phyloP scores from a whole-genome alignment of 495 filamentous ascomycete genomes.

The Astrothelium macrocarpum region DNA sequence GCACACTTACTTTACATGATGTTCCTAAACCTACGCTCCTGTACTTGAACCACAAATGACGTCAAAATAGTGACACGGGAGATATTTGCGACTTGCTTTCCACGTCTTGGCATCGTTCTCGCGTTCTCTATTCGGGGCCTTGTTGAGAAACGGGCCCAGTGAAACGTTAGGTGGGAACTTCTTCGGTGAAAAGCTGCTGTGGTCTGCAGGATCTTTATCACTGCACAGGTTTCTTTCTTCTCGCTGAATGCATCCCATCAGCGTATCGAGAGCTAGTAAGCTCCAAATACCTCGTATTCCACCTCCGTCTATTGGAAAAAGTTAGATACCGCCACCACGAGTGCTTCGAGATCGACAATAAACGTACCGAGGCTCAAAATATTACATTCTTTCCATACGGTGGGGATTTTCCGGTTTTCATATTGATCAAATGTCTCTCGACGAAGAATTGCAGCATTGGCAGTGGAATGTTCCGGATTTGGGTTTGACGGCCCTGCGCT shows the following conservation, averaged over 20 bases:
- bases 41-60: not conserved
- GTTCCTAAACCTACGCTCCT: not conserved
- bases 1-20: too few species aligned
- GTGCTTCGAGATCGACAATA: too few species aligned
- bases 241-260: not conserved
- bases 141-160: not conserved
- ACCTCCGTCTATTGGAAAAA: not conserved
- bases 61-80: not conserved
- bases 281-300: not conserved
- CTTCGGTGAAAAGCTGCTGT: not conserved
- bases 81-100: not conserved
- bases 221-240: not conserved
- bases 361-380: too few species aligned
- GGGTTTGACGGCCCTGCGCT: too few species aligned
- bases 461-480: too few species aligned
- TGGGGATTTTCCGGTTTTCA: too few species aligned
- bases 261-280: not conserved
- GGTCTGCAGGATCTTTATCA: not conserved
- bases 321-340: too few species aligned
- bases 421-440: too few species aligned
- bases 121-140: too few species aligned
- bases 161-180: not conserved
- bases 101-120: not conserved
- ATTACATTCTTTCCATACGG: too few species aligned
- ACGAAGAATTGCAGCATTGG: too few species aligned